phyloP scores from a whole-genome alignment of 805 yeast species.

The Yarrowia phangngaensis region DNA sequence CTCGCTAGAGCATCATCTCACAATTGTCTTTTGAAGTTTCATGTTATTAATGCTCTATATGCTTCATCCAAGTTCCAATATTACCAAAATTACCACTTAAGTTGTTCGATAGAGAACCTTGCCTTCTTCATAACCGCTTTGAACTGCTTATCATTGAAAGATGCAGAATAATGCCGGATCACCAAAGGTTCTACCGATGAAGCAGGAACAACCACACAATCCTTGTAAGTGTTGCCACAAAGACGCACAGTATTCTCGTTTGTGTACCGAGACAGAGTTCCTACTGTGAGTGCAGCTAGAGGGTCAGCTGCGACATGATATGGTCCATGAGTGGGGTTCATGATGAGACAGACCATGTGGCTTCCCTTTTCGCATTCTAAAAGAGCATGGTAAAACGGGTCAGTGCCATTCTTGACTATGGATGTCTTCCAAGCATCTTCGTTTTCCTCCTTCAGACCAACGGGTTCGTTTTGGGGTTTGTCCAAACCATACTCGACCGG shows the following conservation, averaged over 20 bases:
- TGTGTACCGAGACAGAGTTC: background rate
- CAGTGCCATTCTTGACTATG: background rate
- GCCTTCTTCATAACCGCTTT: background rate
- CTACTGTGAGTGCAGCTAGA: background rate
- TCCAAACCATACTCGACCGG: too few species aligned
- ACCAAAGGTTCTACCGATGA: background rate
- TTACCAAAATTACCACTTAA: too few species aligned
- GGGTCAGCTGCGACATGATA: background rate
- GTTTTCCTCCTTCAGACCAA: background rate
- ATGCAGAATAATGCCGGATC: background rate
- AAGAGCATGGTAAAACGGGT: background rate
- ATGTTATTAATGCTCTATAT: too few species aligned
- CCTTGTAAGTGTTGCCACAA: slow-evolving; percentile 6
- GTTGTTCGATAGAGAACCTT: background rate
- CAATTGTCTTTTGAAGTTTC: too few species aligned
- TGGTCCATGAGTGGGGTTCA: slow-evolving; percentile 3
- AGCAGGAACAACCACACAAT: slow-evolving; percentile 7
- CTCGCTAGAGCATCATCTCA: too few species aligned
- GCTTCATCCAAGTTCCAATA: too few species aligned
- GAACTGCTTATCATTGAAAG: background rate
- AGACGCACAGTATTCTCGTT: slow-evolving; percentile 1
- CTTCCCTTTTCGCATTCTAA: background rate
- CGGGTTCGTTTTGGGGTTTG: too few species aligned
- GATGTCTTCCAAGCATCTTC: background rate
- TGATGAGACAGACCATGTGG: slow-evolving; percentile 4